Evolutionary conservation across 176 grass and related monocot species (phyloP).

Genomic region (Phoenix roebelenii): DNA sequence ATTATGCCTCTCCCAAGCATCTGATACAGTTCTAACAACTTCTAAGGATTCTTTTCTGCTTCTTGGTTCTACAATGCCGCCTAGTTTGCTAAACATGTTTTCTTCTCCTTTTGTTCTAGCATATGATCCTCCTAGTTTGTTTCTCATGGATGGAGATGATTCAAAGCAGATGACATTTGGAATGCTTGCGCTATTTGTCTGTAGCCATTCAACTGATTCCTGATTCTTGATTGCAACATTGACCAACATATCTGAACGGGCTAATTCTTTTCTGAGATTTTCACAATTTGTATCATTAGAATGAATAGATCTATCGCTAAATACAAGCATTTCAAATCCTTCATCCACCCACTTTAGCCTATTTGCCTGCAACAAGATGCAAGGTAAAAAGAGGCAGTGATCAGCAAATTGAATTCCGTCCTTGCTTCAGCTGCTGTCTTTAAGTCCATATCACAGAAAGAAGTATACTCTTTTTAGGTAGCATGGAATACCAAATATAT

Average conservation of each 20-base stretch:
- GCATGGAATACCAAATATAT: too few relatives aligned
- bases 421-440: too few relatives aligned
- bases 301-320: slow-evolving; percentile 40
- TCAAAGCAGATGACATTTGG: slow-evolving; percentile 81
- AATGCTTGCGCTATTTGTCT: slow-evolving; percentile 37
- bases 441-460: too few relatives aligned
- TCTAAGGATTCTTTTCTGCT: slow-evolving; percentile 32
- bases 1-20: slow-evolving; percentile 91
- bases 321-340: slow-evolving; percentile 74
- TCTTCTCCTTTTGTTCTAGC: slow-evolving; percentile 35
- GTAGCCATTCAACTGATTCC: slow-evolving; percentile 43
- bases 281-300: slow-evolving; percentile 6
- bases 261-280: slow-evolving; percentile 37
- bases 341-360: slow-evolving; percentile 85
- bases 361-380: slow-evolving; percentile 39
- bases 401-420: too few relatives aligned
- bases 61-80: slow-evolving; percentile 30
- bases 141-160: slow-evolving; percentile 53
- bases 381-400: neutral
- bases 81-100: slow-evolving; percentile 47
- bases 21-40: slow-evolving; percentile 58
- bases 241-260: slow-evolving; percentile 55
- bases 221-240: slow-evolving; percentile 51
- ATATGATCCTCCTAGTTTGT: slow-evolving; percentile 62
- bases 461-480: too few relatives aligned